These are phyloP conservation scores for Capsicum baccatum DNA, from an alignment of 257 asterid species.

Conservation along the genomic window DNA sequence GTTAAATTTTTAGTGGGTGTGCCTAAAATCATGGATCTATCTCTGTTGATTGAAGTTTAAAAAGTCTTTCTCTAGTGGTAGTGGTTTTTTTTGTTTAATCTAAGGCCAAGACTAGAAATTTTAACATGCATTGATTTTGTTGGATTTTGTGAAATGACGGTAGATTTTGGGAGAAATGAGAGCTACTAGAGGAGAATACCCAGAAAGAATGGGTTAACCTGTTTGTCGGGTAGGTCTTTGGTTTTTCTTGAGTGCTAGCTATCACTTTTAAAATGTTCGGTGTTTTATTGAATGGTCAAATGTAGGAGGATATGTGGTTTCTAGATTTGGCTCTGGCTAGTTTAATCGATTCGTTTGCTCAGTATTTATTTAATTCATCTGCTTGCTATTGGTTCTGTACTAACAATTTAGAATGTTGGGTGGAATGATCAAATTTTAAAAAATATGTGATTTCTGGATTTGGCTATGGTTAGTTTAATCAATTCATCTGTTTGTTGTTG, in stretches of 20 bases:
- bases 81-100: neutral
- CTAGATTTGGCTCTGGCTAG: neutral
- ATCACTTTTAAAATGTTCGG: slow-evolving; percentile 15
- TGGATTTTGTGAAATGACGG: slow-evolving; percentile 29
- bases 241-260: slow-evolving; percentile 16
- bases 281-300: slow-evolving; percentile 16
- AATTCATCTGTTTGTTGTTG: neutral
- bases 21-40: neutral
- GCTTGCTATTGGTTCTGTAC: too few relatives aligned
- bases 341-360: neutral
- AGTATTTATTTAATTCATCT: too few relatives aligned
- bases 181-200: slow-evolving; percentile 70
- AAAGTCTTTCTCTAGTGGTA: slow-evolving; percentile 22
- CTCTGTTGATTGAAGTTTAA: neutral
- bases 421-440: slow-evolving; percentile 9
- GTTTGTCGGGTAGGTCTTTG: slow-evolving; percentile 69
- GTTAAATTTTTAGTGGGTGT: slow-evolving; percentile 10
- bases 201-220: slow-evolving; percentile 81
- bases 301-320: slow-evolving; percentile 7
- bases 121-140: slow-evolving; percentile 42
- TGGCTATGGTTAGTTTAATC: neutral
- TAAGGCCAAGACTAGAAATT: neutral
- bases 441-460: slow-evolving; percentile 23
- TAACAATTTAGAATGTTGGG: too few relatives aligned
- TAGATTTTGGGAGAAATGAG: slow-evolving; percentile 76